phyloP scores from a whole-genome alignment of 2,329 filamentous ascomycete genomes.

The Talaromyces rugulosus region DNA sequence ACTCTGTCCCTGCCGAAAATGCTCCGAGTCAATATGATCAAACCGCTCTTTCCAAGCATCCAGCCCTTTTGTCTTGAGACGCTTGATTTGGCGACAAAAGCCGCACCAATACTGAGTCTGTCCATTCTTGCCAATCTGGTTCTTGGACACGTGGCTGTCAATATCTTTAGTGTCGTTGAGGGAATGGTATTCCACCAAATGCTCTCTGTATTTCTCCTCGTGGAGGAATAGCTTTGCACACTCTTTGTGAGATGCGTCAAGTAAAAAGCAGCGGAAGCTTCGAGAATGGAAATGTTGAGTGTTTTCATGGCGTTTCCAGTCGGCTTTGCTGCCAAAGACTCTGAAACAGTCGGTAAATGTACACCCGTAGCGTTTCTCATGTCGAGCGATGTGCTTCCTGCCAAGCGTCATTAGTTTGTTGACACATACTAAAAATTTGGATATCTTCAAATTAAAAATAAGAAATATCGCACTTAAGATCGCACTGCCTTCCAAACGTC shows the following conservation, averaged over 20 bases:
- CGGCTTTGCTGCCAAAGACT: conserved; percentile 84
- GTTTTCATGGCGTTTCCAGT: conserved; percentile 89
- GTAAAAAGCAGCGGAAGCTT: conserved; percentile 64
- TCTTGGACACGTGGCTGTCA: conserved; percentile 37
- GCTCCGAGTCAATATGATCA: conserved; percentile 67
- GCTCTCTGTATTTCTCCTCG: conserved; percentile 56
- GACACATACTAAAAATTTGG: neutral
- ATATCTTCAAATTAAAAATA: neutral
- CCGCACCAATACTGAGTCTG: conserved; percentile 79
- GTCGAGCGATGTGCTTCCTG: conserved; percentile 81
- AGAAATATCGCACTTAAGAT: conserved; percentile 29
- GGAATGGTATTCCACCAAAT: conserved; percentile 54
- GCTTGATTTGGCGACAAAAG: conserved; percentile 63
- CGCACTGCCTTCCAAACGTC: neutral
- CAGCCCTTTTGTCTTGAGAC: conserved; percentile 44
- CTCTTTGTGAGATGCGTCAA: conserved; percentile 19
- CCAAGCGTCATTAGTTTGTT: neutral
- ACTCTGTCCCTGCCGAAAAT: conserved; percentile 35
- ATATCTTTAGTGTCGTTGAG: conserved; percentile 25
- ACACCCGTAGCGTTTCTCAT: conserved; percentile 76
- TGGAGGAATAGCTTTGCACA: conserved; percentile 61
- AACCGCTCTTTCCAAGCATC: conserved; percentile 60
- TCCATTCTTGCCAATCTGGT: conserved; percentile 61
- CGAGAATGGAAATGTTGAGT: conserved; percentile 70
- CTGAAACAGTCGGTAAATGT: conserved; percentile 68